Evolutionary conservation across 1,284 basidiomycete species (phyloP), one percentile per base, ranked within the genome.

Genomic region (Phellopilus nigrolimitatus): DNA sequence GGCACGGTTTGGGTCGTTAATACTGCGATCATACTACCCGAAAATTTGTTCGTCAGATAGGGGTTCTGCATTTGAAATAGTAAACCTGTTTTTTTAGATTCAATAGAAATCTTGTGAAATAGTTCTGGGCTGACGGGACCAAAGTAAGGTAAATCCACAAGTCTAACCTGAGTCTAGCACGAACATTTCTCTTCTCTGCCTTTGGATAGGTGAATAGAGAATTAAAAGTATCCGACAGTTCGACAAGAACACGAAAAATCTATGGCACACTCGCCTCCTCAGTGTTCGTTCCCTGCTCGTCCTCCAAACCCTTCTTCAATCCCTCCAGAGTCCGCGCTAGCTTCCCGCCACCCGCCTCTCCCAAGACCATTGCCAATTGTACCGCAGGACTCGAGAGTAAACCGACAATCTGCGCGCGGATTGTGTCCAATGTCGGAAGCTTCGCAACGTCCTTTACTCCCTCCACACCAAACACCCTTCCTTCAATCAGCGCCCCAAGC

Each of bases 281-380:
- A 22, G 22, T 37, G 28, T 44, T 44, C n/a, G 24, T 15, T 33
- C 44, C 52, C 59, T 70, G 63, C 19, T 54, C 67, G 60, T 82
- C 82, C 68, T 88, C 86, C 61, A 90, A 65, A 30, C 82, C 76
- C 67, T 82, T 82, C 70, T 80, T 83, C 60, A 89, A 71, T 0
- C 88, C 88, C 59, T 91, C 86, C 64, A 91, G 64, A 37, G 85
- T 86, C 70, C 88, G 75, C 52, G 82, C 80, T 61, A 91, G 62
- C 63, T 72, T 77, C 19, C 84, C 88, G 56, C 88, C 88, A 61
- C 82, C 75, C 48, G 87, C 88, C 67, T 86, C 76, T 56, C 78
- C 78, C 51, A 91, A 66, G 33, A 89, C 76, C 45, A 73, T 79
- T 2, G 83, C 79, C 25, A 91, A 67, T 66, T 89, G 86, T 48